Percentiles rank a stretch among this genome's conserved stretches.
Evolutionary conservation across 306 rosid species (phyloP).

Genomic region (Prunus mume): DNA sequence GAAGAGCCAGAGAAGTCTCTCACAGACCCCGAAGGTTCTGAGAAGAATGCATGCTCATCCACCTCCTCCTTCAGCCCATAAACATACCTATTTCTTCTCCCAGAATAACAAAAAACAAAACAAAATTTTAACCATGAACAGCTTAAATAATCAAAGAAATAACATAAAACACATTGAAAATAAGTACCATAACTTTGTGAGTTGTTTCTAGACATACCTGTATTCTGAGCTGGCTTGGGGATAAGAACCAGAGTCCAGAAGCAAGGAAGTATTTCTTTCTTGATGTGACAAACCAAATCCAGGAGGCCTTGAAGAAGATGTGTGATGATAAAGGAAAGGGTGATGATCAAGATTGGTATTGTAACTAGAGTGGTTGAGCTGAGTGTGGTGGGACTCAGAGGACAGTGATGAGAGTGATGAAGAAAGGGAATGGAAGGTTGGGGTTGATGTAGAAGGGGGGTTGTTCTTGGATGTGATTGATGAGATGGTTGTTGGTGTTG

Average conservation of each 20-base stretch:
- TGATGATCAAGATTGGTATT: slow-evolving; percentile 25
- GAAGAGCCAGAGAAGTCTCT: slow-evolving; percentile 68
- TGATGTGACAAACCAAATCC: slow-evolving; percentile 50
- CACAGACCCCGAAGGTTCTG: slow-evolving; percentile 77
- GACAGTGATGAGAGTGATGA: slow-evolving; percentile 26
- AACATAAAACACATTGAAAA: background rate
- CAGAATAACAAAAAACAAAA: background rate
- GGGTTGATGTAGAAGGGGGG: slow-evolving; percentile 30
- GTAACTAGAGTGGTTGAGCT: slow-evolving; percentile 6
- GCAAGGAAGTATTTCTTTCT: slow-evolving; percentile 53
- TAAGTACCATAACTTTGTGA: background rate
- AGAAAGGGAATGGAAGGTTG: slow-evolving; percentile 35
- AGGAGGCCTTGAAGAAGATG: slow-evolving; percentile 42
- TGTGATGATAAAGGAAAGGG: slow-evolving; percentile 39
- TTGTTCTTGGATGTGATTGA: slow-evolving; percentile 49
- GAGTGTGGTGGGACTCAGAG: slow-evolving; percentile 8
- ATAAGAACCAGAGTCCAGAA: slow-evolving; percentile 56
- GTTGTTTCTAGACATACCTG: slow-evolving; percentile 44
- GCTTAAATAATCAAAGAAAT: background rate
- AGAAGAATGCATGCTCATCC: slow-evolving; percentile 84
- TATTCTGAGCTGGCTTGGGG: slow-evolving; percentile 50
- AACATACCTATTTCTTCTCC: slow-evolving; percentile 53
- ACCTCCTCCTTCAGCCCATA: slow-evolving; percentile 74
- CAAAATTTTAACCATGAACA: background rate
- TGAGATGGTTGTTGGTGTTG: slow-evolving; percentile 32